Base-by-base conservation (phyloP, 2,329 filamentous ascomycete species). In the Penicillium sp. region DNA sequence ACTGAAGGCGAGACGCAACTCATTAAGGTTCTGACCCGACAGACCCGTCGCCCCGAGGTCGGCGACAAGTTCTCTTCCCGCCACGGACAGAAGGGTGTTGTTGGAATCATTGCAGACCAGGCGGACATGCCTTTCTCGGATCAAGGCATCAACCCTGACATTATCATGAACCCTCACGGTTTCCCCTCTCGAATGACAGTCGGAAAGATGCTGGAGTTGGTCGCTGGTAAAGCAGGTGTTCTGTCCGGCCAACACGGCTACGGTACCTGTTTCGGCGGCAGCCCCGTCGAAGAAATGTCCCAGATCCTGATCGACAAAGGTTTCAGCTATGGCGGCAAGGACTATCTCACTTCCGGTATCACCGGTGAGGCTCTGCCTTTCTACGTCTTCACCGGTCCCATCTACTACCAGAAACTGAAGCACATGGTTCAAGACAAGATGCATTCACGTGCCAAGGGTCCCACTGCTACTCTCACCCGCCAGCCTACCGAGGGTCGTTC, bases 361-460 rank as follows among this genome's bases (percentile, higher is more conserved):
- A 97, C 94, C 0, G 95, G 94, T 68, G 94, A 99, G 76, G 86
- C 90, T 0, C 82, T 97, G 6, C 92, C 96, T 62, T 92, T 92
- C 13, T 97, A 97, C 77, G 92, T 99, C 71, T 99, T 97, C 82
- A 96, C 96, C 73, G 94, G 94, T 0, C 94, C 94, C 11, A 99
- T 99, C 76, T 99, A 96, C 81, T 99, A 99, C 80, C 94, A 99
- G 80, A 96, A 96, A 65, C 85, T 99, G 64, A 99, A 99, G 84
- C 94, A 99, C 82, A 99, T 99, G 94, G 94, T 99, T 4, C 92
- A 97, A 75, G 94, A 99, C 74, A 99, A 99, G 79, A 97, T 99
- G 94, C 94, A 99, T 78, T 93, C 91, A 33, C 91, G 94, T 60
- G 87, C 93, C 2, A 88, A 91, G 15, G 95, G 95, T 0, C 95